These are phyloP conservation scores for Alternaria sp. DNA, from an alignment of 2,329 filamentous ascomycete genomes.

Conservation along the genomic window DNA sequence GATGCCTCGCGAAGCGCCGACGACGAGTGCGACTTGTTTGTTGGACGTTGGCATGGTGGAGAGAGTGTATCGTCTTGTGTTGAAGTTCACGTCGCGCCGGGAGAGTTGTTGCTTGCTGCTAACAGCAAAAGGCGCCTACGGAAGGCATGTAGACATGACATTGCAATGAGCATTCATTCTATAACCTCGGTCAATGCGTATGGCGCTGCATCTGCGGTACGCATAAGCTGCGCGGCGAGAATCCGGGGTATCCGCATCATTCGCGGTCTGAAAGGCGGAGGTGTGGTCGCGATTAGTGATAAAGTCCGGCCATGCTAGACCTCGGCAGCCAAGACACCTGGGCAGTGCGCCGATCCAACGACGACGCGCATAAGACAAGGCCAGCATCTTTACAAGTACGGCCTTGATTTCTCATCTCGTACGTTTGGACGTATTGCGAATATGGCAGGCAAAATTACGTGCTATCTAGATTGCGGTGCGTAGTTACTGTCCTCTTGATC, in stretches of 20 bases:
- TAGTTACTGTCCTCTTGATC: background rate
- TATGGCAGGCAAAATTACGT: constrained; percentile 69
- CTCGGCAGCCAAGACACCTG: constrained; percentile 33
- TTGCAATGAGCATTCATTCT: constrained; percentile 4
- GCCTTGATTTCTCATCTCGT: constrained; percentile 18
- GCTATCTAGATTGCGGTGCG: constrained; percentile 71
- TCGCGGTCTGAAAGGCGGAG: background rate
- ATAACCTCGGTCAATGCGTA: background rate
- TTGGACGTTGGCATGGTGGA: constrained; percentile 13
- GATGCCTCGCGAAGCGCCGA: constrained; percentile 81
- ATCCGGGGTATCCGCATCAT: constrained; percentile 6
- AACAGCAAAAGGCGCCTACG: background rate
- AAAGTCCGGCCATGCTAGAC: constrained; percentile 13
- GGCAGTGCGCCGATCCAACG: background rate
- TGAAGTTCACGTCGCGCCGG: background rate
- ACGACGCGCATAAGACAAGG: constrained; percentile 4
- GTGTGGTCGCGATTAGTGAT: constrained; percentile 29
- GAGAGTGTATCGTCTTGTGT: background rate
- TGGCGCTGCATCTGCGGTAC: background rate
- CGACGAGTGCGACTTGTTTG: constrained; percentile 69
- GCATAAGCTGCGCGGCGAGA: background rate
- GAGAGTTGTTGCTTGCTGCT: background rate
- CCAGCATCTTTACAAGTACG: background rate
- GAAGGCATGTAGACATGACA: background rate
- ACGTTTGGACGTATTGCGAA: constrained; percentile 9